Conservation (phyloP, 2,329 filamentous ascomycete species). For the Penicillium sp. region DNA sequence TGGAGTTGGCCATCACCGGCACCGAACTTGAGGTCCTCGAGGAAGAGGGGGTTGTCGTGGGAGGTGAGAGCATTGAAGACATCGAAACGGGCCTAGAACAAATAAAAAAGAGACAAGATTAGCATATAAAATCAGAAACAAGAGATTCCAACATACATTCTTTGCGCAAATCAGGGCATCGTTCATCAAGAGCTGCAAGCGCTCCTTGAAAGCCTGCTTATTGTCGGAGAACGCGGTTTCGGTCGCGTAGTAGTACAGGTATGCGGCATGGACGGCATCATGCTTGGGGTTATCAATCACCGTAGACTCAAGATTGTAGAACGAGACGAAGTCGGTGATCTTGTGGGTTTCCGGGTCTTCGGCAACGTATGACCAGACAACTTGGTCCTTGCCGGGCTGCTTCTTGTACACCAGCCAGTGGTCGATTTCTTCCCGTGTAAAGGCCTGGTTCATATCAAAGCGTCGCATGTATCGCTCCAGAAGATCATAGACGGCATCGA, state of each 20-base stretch:
- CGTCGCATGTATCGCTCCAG: constrained; percentile 74
- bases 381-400: constrained; percentile 66
- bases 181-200: constrained; percentile 75
- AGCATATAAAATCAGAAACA: neutral
- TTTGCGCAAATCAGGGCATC: constrained; percentile 89
- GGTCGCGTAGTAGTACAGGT: constrained; percentile 95
- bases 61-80: constrained; percentile 95
- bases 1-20: constrained; percentile 91
- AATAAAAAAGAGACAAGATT: neutral
- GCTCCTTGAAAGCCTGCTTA: constrained; percentile 66
- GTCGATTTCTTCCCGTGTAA: constrained; percentile 73
- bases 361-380: constrained; percentile 91
- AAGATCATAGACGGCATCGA: constrained; percentile 71
- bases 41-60: constrained; percentile 90
- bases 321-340: constrained; percentile 95
- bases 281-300: constrained; percentile 81
- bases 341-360: constrained; percentile 70
- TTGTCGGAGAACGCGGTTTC: constrained; percentile 66
- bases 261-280: constrained; percentile 79
- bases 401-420: constrained; percentile 84
- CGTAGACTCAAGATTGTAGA: constrained; percentile 91
- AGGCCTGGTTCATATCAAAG: constrained; percentile 82
- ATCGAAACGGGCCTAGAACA: constrained; percentile 69
- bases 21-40: constrained; percentile 92
- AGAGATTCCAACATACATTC: constrained; percentile 48